These are phyloP conservation scores for Lophiotrema nucula DNA, from an alignment of 495 filamentous ascomycete species.

Conservation along the genomic window DNA sequence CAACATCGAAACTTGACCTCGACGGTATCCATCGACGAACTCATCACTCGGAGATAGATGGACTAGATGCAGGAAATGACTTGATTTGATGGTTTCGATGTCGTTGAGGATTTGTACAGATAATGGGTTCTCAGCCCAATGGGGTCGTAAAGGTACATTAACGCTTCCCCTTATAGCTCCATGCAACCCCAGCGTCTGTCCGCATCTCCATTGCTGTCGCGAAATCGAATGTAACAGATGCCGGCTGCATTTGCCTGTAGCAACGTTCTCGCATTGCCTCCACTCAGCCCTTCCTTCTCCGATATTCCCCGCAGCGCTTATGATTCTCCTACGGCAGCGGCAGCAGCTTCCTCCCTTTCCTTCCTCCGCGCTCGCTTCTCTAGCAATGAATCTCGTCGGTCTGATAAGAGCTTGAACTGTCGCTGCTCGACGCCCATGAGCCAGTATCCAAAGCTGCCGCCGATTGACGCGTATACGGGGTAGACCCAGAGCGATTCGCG, in stretches of 20 bases:
- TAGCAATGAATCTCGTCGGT: conserved; percentile 72
- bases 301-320: neutral
- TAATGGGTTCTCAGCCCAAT: conserved; percentile 1
- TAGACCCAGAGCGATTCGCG: conserved; percentile 80
- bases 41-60: too few relatives aligned
- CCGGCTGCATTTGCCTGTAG: too few relatives aligned
- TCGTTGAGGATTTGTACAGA: conserved; percentile 15
- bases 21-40: too few relatives aligned
- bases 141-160: conserved; percentile 1
- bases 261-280: too few relatives aligned
- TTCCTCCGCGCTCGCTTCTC: conserved; percentile 61
- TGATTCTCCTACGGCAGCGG: conserved; percentile 13
- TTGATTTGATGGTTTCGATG: too few relatives aligned
- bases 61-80: too few relatives aligned
- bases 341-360: conserved; percentile 21
- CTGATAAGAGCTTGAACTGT: conserved; percentile 70
- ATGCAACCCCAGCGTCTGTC: too few relatives aligned
- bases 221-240: too few relatives aligned
- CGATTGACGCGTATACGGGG: conserved; percentile 79
- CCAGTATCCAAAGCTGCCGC: conserved; percentile 95
- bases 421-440: conserved; percentile 77
- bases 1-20: too few relatives aligned
- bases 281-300: neutral
- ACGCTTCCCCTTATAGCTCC: neutral
- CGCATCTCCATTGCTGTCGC: neutral